Base-by-base conservation (phyloP, 2,329 filamentous ascomycete species). In the Fusarium anguioides region DNA sequence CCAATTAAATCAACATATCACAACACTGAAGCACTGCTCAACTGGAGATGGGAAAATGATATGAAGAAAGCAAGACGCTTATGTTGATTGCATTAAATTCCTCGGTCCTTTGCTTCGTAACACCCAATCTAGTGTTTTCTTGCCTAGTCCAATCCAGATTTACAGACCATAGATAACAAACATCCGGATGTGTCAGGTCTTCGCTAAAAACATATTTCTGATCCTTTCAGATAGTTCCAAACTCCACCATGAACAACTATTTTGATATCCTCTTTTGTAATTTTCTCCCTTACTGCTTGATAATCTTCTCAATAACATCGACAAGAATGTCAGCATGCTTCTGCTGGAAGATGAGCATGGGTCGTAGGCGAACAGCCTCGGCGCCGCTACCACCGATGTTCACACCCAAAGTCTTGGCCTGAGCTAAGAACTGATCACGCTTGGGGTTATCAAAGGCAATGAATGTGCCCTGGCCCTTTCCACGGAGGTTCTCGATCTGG, bases 291-390 rank as follows among this genome's bases (percentile, higher is more conserved):
- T 76, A 71, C 44, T 80, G 79, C 68, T 80, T 87, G 69, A 89
- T 85, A 69, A 94, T 83, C 83, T 91, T 93, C 83, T 96, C 93
- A 69, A 96, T 76, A 23, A 85, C 86, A 72, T 92, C 93, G 46
- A 97, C 79, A 72, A 97, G 82, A 61, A 97, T 89, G 80, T 97
- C 92, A 21, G 91, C 94, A 80, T 98, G 95, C 77, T 91, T 88
- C 85, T 93, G 87, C 87, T 97, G 91, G 84, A 97, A 96, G 75
- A 94, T 90, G 72, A 97, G 81, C 94, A 97, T 97, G 40, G 94
- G 94, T 73, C 94, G 83, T 76, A 97, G 81, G 48, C 94, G 83
- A 14, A 97, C 91, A 26, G 94, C 93, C 52, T 75, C 83, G 74
- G 86, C 84, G 15, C 94, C 94, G 71, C 89, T 91, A 49, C 94